These are phyloP conservation scores for Suillus bovinus DNA, from an alignment of 768 basidiomycete genomes.

Conservation along the genomic window DNA sequence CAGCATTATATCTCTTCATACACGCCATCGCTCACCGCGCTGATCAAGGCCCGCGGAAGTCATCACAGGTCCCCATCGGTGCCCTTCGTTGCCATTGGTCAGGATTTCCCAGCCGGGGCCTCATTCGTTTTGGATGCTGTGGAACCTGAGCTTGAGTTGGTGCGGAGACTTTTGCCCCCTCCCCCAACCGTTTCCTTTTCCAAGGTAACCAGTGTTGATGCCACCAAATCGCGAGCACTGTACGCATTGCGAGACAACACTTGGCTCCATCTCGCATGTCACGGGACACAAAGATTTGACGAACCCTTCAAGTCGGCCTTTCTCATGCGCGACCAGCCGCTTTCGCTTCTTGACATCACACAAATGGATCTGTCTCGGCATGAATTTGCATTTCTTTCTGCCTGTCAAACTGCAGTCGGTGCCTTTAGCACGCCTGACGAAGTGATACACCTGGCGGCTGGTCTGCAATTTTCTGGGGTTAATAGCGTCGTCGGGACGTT, in stretches of 20 bases:
- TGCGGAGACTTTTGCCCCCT: background rate
- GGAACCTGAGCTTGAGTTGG: background rate
- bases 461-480: background rate
- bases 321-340: conserved; percentile 1
- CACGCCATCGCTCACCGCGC: conserved; percentile 6
- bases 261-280: conserved; percentile 24
- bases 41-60: conserved; percentile 6
- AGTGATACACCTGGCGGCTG: background rate
- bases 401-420: conserved; percentile 15
- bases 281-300: conserved; percentile 9
- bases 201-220: background rate
- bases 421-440: background rate
- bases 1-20: background rate
- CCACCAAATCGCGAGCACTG: background rate
- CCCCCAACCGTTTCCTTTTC: conserved; percentile 1
- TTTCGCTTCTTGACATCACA: conserved; percentile 8
- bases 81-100: conserved; percentile 11
- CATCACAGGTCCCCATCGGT: background rate
- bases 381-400: conserved; percentile 20
- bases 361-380: conserved; percentile 1
- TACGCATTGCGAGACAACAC: conserved; percentile 1
- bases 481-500: too few relatives aligned
- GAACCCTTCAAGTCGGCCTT: conserved; percentile 17
- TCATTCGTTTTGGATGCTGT: background rate
- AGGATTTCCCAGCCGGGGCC: background rate